phyloP scores from a whole-genome alignment of 164 flowering plant species.

The Stephania yunnanensis region DNA sequence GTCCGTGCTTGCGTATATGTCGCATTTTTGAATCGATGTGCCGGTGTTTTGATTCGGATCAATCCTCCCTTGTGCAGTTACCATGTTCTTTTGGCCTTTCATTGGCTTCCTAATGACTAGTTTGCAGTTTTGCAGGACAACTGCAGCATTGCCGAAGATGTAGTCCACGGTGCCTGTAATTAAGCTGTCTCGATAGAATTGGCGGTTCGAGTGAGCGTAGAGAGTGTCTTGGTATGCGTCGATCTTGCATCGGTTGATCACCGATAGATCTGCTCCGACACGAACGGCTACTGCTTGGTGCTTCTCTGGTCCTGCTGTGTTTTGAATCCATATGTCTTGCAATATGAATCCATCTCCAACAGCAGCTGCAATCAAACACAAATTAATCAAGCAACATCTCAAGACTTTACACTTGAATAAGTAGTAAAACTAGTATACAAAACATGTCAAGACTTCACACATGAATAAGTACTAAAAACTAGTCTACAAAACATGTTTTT shows the following conservation, averaged over 20 bases:
- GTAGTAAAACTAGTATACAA: neutral
- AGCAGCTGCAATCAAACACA: slow-evolving; percentile 20
- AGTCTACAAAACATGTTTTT: neutral
- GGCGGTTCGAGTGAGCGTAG: slow-evolving; percentile 24
- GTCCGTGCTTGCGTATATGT: slow-evolving; percentile 23
- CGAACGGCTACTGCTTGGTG: slow-evolving; percentile 37
- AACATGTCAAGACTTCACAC: neutral
- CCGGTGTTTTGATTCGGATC: slow-evolving; percentile 37
- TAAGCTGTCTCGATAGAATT: slow-evolving; percentile 26
- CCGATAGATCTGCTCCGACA: slow-evolving; percentile 26
- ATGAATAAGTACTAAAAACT: neutral
- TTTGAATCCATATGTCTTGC: slow-evolving; percentile 31
- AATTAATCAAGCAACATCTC: too few species aligned
- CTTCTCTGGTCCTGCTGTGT: slow-evolving; percentile 33
- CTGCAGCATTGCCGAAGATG: slow-evolving; percentile 33
- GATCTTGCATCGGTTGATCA: slow-evolving; percentile 25
- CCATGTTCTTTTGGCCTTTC: slow-evolving; percentile 27
- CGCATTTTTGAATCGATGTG: slow-evolving; percentile 27
- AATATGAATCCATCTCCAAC: slow-evolving; percentile 28
- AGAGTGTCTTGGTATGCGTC: slow-evolving; percentile 36
- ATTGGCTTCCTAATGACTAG: slow-evolving; percentile 23
- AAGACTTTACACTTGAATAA: neutral
- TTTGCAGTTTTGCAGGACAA: slow-evolving; percentile 28
- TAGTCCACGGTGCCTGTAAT: slow-evolving; percentile 30
- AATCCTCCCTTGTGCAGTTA: slow-evolving; percentile 35